A percentile compares a stretch with the other conserved stretches of the same genome.
Conservation (phyloP, 345 rosid species). For the Rhodamnia rubescens region DNA sequence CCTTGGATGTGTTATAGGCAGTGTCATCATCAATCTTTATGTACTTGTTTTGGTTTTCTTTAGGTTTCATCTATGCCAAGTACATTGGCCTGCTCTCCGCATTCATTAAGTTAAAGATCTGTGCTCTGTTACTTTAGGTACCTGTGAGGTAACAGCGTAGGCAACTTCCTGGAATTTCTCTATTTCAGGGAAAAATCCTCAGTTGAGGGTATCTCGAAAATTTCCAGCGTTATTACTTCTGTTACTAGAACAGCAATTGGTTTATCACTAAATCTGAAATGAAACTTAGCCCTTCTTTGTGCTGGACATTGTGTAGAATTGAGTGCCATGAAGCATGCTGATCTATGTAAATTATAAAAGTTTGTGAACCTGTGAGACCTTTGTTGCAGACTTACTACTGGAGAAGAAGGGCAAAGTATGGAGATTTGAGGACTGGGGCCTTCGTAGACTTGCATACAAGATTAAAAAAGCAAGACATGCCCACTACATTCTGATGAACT, state of each 20-base stretch:
- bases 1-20: neutral
- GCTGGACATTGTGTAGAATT: neutral
- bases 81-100: neutral
- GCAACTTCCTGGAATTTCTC: neutral
- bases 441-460: slow-evolving; percentile 79
- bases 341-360: neutral
- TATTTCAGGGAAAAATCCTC: neutral
- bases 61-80: neutral
- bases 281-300: neutral
- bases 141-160: neutral
- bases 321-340: neutral
- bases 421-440: slow-evolving; percentile 92
- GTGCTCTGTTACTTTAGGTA: neutral
- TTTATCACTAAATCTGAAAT: neutral
- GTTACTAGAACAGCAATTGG: neutral
- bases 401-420: slow-evolving; percentile 81
- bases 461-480: slow-evolving; percentile 77
- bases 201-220: neutral
- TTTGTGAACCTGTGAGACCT: neutral
- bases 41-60: neutral
- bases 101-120: neutral
- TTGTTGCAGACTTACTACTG: slow-evolving; percentile 50
- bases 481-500: slow-evolving; percentile 86
- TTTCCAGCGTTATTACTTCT: neutral
- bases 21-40: neutral